Conservation (phyloP, 495 filamentous ascomycete species). For the Chaetomium fimeti region DNA sequence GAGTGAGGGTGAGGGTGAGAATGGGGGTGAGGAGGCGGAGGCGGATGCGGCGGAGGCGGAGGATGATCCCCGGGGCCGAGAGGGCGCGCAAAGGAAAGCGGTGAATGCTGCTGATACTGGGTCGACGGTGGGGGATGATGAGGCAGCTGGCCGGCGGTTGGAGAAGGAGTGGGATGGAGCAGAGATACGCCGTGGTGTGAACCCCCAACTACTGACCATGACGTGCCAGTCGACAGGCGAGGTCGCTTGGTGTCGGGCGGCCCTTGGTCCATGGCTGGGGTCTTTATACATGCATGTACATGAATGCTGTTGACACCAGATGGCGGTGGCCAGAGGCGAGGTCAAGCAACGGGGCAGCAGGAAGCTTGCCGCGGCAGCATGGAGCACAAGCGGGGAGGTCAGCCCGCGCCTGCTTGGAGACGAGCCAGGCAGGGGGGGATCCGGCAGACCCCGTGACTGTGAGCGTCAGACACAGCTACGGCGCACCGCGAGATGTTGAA, state of each 20-base stretch:
- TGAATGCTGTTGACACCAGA: conserved; percentile 42
- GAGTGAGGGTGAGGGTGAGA: conserved; percentile 22
- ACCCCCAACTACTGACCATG: conserved; percentile 44
- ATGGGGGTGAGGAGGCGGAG: conserved; percentile 23
- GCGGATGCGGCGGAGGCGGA: conserved; percentile 18
- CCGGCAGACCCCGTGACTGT: conserved; percentile 24
- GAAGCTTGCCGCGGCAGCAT: conserved; percentile 32
- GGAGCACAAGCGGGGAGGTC: conserved; percentile 27
- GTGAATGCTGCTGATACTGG: conserved; percentile 41
- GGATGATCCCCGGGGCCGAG: conserved; percentile 38
- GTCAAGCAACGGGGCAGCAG: conserved; percentile 31
- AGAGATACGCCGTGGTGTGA: conserved; percentile 47
- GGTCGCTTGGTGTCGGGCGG: conserved; percentile 50
- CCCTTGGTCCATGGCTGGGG: conserved; percentile 52
- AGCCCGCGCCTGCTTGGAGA: conserved; percentile 7
- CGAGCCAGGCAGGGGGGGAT: conserved; percentile 14
- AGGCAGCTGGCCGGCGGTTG: conserved; percentile 39
- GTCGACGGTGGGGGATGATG: conserved; percentile 45
- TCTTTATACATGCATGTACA: conserved; percentile 41
- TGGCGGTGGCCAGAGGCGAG: conserved; percentile 33
- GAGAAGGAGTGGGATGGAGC: conserved; percentile 46
- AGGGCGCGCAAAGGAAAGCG: conserved; percentile 43
- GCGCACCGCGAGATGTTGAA: conserved; percentile 1
- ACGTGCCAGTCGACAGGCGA: conserved; percentile 45
- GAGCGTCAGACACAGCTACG: conserved; percentile 11